phyloP scores from a whole-genome alignment of 2,329 filamentous ascomycete species.

The Colletotrichum siamense region DNA sequence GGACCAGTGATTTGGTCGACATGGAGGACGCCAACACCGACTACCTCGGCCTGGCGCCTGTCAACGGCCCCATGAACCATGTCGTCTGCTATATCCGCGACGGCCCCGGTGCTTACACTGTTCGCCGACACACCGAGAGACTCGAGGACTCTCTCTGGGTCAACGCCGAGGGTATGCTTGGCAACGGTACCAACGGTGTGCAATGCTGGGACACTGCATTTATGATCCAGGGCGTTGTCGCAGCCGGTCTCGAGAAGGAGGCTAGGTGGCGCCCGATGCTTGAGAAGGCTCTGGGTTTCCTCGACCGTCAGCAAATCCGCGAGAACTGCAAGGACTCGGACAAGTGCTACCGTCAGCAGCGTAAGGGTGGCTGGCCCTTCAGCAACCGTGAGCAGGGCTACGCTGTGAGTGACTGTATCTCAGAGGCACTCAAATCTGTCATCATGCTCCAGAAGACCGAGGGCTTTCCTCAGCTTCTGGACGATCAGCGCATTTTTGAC shows the following conservation, averaged over 20 bases:
- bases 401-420: conserved; percentile 92
- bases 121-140: conserved; percentile 80
- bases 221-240: conserved; percentile 80
- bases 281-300: conserved; percentile 78
- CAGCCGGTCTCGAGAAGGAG: conserved; percentile 79
- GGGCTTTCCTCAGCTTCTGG: conserved; percentile 75
- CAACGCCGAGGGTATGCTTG: conserved; percentile 89
- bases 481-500: conserved; percentile 81
- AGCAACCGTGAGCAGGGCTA: conserved; percentile 94
- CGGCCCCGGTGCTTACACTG: conserved; percentile 74
- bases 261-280: conserved; percentile 84
- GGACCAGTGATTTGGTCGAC: conserved; percentile 82
- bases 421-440: conserved; percentile 87
- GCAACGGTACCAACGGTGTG: conserved; percentile 97
- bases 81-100: conserved; percentile 84
- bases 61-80: conserved; percentile 91
- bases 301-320: conserved; percentile 90
- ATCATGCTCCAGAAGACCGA: conserved; percentile 82
- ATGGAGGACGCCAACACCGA: conserved; percentile 95
- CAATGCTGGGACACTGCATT: conserved; percentile 98
- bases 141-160: conserved; percentile 91
- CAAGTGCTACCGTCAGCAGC: conserved; percentile 84
- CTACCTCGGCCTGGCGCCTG: conserved; percentile 84
- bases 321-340: conserved; percentile 81
- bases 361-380: conserved; percentile 96